Base-by-base conservation (phyloP, 192 early-diverging fungal genomes). In the Podila epigama region DNA sequence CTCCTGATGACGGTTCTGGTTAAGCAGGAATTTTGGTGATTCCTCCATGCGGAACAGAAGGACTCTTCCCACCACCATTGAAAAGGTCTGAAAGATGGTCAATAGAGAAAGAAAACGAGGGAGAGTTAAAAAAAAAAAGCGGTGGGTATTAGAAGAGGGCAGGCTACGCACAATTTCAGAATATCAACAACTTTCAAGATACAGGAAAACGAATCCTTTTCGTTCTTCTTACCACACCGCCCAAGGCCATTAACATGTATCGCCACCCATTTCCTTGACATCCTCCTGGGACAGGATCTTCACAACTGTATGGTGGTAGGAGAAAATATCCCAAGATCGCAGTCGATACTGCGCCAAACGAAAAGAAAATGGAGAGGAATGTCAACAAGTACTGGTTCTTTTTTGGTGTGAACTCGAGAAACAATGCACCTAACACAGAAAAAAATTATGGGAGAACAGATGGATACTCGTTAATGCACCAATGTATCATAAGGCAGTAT, bases 351-450 rank as follows among this genome's bases (percentile, higher is more conserved):
- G 92, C 91, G 4, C 93, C 95, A 53, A 92, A 80, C 1, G 95
- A 93, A 57, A 93, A 96, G 55, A 96, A 95, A 11, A 93, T 83
- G 6, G 92, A 93, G 63, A 96, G 84, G 48, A 96, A 84, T 0
- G 93, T 96, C 69, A 96, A 81, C 40, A 95, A 80, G 62, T 93
- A 87, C 59, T 92, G 92, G 58, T 92, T 84, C 56, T 89, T 85
- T 51, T 88, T 83, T 27, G 95, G 95, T 33, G 93, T 83, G 58
- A 94, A 95, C 82, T 96, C 93, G 5, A 96, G 85, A 55, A 94
- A 96, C 16, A 96, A 71, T 31, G 93, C 88, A 13, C 92, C 92
- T 88, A 72, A n/a, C 25, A 60, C 5, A 16, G 10, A n/a, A 48
- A 16, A 40, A 58, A 20, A 29, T 41, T 15, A 39, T 36, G 10